phyloP scores from a whole-genome alignment of 306 rosid species.

The Acacia acuminata region DNA sequence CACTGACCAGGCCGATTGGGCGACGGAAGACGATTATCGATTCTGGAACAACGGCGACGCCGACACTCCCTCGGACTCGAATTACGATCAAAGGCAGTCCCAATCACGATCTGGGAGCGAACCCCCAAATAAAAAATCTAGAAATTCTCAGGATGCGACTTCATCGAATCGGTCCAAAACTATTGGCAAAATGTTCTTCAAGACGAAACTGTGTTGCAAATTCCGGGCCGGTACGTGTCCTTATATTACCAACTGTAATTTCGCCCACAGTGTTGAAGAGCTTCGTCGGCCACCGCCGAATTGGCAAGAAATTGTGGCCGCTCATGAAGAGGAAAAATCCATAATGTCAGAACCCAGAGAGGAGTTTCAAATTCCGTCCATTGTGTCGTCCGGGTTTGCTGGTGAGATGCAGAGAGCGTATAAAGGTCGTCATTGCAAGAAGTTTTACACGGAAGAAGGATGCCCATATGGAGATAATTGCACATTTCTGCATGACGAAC shows the following conservation, averaged over 20 bases:
- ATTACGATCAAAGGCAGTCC: slow-evolving; percentile 63
- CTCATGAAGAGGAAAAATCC: slow-evolving; percentile 80
- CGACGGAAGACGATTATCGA: slow-evolving; percentile 92
- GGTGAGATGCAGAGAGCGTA: slow-evolving; percentile 76
- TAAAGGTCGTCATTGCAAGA: slow-evolving; percentile 96
- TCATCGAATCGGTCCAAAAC: slow-evolving; percentile 74
- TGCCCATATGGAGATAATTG: slow-evolving; percentile 97
- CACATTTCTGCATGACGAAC: slow-evolving; percentile 96
- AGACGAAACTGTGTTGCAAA: slow-evolving; percentile 97
- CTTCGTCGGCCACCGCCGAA: slow-evolving; percentile 93
- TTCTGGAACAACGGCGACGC: slow-evolving; percentile 65
- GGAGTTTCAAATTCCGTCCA: slow-evolving; percentile 87
- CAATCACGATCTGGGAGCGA: slow-evolving; percentile 74
- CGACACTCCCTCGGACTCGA: slow-evolving; percentile 77
- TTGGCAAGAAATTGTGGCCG: slow-evolving; percentile 99
- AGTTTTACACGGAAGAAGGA: slow-evolving; percentile 96
- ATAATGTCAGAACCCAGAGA: slow-evolving; percentile 68
- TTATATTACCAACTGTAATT: slow-evolving; percentile 85
- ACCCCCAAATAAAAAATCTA: slow-evolving; percentile 81
- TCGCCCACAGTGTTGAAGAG: slow-evolving; percentile 98
- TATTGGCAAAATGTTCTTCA: slow-evolving; percentile 97
- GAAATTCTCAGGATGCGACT: slow-evolving; percentile 71
- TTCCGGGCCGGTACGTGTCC: slow-evolving; percentile 93
- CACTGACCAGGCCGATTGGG: slow-evolving; percentile 81
- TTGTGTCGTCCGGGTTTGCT: slow-evolving; percentile 55